Conservation (phyloP, 1,284 basidiomycete genomes). For the Ganoderma lucidum region DNA sequence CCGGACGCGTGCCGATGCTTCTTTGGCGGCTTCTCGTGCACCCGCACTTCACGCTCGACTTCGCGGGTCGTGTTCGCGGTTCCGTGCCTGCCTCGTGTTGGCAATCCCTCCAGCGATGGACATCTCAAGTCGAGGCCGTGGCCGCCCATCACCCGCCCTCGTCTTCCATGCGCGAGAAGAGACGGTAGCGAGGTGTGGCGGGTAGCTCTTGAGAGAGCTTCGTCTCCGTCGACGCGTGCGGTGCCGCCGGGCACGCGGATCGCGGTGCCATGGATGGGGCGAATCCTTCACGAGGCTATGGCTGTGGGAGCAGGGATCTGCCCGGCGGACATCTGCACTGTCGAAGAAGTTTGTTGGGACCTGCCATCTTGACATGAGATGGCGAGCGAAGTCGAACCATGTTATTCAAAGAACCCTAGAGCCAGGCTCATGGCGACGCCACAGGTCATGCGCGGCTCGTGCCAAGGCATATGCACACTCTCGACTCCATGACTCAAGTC, state of each 20-base stretch:
- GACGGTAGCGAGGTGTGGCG: background rate
- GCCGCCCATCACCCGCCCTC: background rate
- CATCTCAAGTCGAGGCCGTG: background rate
- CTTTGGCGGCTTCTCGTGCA: slow-evolving; percentile 1
- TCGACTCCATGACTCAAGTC: background rate
- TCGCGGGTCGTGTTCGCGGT: background rate
- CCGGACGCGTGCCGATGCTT: slow-evolving; percentile 11
- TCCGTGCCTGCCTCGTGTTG: slow-evolving; percentile 10
- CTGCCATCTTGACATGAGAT: background rate
- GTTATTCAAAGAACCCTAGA: background rate
- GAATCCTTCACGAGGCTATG: background rate
- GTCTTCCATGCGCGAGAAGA: slow-evolving; percentile 1
- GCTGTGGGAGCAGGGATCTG: slow-evolving; percentile 2
- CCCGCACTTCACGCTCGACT: background rate
- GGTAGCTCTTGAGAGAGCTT: background rate
- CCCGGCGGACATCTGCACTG: background rate
- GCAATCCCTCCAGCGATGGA: background rate
- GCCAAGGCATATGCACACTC: background rate
- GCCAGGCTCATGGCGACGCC: too few species aligned
- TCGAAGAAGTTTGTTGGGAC: slow-evolving; percentile 3
- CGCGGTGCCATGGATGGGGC: background rate
- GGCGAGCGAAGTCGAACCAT: background rate
- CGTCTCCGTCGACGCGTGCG: background rate
- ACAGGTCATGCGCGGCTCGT: background rate
- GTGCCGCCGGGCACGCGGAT: slow-evolving; percentile 4